phyloP scores from a whole-genome alignment of 1,139 yeast genomes.

The Nakaseomyces bracarensis region DNA sequence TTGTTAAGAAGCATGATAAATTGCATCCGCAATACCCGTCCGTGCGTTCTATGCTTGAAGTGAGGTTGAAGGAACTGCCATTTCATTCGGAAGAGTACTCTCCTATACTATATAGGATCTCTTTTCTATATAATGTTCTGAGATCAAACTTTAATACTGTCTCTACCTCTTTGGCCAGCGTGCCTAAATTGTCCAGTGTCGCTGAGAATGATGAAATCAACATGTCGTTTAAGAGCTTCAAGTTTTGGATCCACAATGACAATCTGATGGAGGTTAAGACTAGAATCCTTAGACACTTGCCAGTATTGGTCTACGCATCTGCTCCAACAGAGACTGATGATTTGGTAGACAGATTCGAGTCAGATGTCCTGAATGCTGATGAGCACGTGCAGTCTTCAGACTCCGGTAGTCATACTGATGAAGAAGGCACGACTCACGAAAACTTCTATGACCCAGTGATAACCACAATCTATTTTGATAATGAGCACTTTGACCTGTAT shows the following conservation, averaged over 20 bases:
- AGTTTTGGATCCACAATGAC: constrained; percentile 95
- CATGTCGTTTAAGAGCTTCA: constrained; percentile 64
- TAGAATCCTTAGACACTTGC: constrained; percentile 82
- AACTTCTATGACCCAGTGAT: constrained; percentile 66
- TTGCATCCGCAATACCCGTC: constrained; percentile 69
- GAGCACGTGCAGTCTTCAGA: constrained; percentile 29
- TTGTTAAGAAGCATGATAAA: constrained; percentile 93
- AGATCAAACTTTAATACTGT: constrained; percentile 35
- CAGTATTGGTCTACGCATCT: constrained; percentile 71
- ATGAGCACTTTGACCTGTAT: constrained; percentile 71
- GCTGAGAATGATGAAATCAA: constrained; percentile 28
- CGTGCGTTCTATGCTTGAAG: constrained; percentile 81
- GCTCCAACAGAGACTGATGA: constrained; percentile 32
- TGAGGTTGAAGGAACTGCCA: constrained; percentile 78
- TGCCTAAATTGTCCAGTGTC: constrained; percentile 28
- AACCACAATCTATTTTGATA: constrained; percentile 84
- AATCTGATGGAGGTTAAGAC: constrained; percentile 96
- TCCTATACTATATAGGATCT: constrained; percentile 77
- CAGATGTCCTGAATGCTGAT: constrained; percentile 35
- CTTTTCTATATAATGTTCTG: constrained; percentile 70
- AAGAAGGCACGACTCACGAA: constrained; percentile 36
- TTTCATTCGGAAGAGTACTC: constrained; percentile 93
- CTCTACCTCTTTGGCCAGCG: constrained; percentile 27
- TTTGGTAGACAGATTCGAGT: constrained; percentile 21
- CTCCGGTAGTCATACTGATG: constrained; percentile 30